Evolutionary conservation across 176 grass and related monocot species (phyloP).

Genomic region (Aegilops umbellulata): DNA sequence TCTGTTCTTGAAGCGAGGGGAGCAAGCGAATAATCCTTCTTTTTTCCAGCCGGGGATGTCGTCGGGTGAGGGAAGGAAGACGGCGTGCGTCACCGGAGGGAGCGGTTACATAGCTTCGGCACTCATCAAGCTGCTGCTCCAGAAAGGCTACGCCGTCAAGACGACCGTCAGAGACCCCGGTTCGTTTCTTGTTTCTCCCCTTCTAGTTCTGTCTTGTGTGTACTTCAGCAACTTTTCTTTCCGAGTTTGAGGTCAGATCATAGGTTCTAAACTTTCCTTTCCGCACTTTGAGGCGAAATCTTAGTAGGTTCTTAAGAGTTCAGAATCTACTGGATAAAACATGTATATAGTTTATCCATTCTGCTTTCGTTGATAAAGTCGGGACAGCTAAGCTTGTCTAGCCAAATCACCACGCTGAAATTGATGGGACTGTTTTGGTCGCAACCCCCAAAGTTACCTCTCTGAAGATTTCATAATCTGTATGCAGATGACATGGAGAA

Average conservation of each 20-base stretch:
- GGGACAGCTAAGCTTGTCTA: too few species aligned
- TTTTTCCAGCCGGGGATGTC: background rate
- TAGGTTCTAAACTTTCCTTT: too few species aligned
- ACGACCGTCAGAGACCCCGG: constrained; percentile 74
- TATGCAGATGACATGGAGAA: background rate
- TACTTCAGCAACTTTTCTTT: background rate
- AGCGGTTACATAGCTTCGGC: constrained; percentile 55
- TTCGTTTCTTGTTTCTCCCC: background rate
- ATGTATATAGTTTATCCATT: background rate
- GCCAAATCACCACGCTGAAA: background rate
- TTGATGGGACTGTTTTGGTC: background rate
- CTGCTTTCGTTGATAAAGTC: too few species aligned
- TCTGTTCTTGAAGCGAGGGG: too few species aligned
- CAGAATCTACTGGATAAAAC: background rate
- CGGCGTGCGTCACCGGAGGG: constrained; percentile 67
- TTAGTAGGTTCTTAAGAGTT: background rate
- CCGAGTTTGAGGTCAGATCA: background rate
- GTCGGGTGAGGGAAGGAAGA: background rate
- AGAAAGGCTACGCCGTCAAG: constrained; percentile 69
- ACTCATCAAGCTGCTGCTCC: constrained; percentile 61
- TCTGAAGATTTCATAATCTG: background rate
- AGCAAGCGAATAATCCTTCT: background rate
- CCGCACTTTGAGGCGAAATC: background rate
- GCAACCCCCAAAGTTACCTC: background rate
- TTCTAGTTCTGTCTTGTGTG: background rate